Percentiles rank a stretch among this genome's conserved stretches.
Conservation (phyloP, 352 stramenopile species). For the Globisporangium sylvaticum region DNA sequence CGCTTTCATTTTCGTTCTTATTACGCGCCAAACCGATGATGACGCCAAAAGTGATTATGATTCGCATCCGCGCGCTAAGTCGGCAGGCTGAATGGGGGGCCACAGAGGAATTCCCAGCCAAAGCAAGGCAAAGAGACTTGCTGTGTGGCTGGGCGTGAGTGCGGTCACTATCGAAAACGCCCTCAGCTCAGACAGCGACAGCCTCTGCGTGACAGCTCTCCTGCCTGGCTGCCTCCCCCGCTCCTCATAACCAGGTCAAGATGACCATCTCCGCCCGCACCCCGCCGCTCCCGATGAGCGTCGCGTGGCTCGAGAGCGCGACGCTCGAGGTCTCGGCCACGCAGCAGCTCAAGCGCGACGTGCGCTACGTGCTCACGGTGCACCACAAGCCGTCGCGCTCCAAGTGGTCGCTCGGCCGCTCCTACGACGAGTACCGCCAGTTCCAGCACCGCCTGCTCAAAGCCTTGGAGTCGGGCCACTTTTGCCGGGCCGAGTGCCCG, state of each 20-base stretch:
- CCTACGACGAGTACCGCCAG: slow-evolving; percentile 20
- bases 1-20: too few relatives aligned
- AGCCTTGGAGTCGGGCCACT: slow-evolving; percentile 32
- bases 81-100: background rate
- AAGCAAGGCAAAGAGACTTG: background rate
- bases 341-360: slow-evolving; percentile 6
- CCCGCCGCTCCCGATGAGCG: background rate
- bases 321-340: slow-evolving; percentile 9
- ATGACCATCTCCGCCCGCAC: background rate
- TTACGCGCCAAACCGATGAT: background rate
- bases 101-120: background rate
- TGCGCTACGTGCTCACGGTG: slow-evolving; percentile 13
- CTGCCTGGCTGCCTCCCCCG: background rate
- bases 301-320: slow-evolving; percentile 9
- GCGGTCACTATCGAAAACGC: slow-evolving; percentile 1
- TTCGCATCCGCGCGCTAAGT: background rate
- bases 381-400: slow-evolving; percentile 6
- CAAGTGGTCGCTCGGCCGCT: slow-evolving; percentile 6
- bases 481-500: slow-evolving; percentile 46
- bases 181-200: background rate
- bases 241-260: background rate
- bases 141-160: background rate
- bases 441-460: slow-evolving; percentile 30
- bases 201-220: background rate
- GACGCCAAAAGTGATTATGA: slow-evolving; percentile 1